A percentile compares a stretch with the other conserved stretches of the same genome.
Conservation (phyloP, 768 basidiomycete species). For the Cystofilobasidium capitatum region DNA sequence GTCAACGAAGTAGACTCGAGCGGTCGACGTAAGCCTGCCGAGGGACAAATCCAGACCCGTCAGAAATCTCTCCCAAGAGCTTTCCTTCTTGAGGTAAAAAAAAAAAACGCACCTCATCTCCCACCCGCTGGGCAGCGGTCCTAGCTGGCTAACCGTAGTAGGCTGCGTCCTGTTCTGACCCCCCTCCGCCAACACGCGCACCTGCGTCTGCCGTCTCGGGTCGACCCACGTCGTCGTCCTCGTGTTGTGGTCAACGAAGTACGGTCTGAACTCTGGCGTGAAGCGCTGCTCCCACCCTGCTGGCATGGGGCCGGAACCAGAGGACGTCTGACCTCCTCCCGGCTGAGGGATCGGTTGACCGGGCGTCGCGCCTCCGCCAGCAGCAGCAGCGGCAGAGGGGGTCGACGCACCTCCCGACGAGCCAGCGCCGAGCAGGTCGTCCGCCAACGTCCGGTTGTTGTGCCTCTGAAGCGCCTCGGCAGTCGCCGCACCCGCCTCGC, state of each 20-base stretch:
- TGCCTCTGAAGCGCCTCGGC: slow-evolving; percentile 80
- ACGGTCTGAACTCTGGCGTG: slow-evolving; percentile 94
- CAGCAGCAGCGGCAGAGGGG: slow-evolving; percentile 28
- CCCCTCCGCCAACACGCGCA: slow-evolving; percentile 90
- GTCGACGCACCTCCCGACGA: slow-evolving; percentile 35
- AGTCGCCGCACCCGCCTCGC: slow-evolving; percentile 46
- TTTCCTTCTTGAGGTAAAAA: too few relatives aligned
- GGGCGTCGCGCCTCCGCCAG: too few relatives aligned
- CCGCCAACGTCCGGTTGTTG: slow-evolving; percentile 68
- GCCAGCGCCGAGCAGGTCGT: slow-evolving; percentile 63
- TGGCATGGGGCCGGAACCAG: slow-evolving; percentile 77
- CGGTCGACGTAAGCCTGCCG: slow-evolving; percentile 69
- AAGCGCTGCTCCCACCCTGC: slow-evolving; percentile 99
- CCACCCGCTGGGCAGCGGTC: slow-evolving; percentile 95
- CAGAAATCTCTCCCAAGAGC: too few relatives aligned
- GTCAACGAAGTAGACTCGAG: slow-evolving; percentile 98
- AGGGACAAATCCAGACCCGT: too few relatives aligned
- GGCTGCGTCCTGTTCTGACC: slow-evolving; percentile 84
- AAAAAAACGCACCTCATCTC: slow-evolving; percentile 63
- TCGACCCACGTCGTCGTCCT: slow-evolving; percentile 99
- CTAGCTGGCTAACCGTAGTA: slow-evolving; percentile 91
- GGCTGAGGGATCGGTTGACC: slow-evolving; percentile 33
- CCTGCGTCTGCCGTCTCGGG: slow-evolving; percentile 88
- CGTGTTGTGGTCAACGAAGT: slow-evolving; percentile 99
- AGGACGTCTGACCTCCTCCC: slow-evolving; percentile 46